Conservation (phyloP, 345 rosid species). For the Orychophragmus violaceus region DNA sequence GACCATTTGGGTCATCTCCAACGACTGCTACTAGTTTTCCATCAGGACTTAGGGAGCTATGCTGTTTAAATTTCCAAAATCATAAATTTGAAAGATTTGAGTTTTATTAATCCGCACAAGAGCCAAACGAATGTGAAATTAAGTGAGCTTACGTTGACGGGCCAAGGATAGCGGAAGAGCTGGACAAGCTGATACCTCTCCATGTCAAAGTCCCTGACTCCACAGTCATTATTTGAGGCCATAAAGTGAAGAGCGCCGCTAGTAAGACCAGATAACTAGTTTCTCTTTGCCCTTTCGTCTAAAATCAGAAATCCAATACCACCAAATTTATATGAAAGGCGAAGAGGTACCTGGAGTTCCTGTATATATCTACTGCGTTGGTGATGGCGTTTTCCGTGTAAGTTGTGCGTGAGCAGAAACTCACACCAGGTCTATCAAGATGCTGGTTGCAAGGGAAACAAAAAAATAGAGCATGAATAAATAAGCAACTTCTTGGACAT, state of each 20-base stretch:
- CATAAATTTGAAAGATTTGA: not conserved
- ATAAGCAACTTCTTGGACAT: not conserved
- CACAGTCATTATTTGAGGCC: constrained; percentile 78
- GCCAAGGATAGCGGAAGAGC: constrained; percentile 62
- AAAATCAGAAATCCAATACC: not conserved
- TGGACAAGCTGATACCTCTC: constrained; percentile 60
- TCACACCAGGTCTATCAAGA: constrained; percentile 79
- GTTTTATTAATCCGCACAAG: not conserved
- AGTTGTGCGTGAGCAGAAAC: constrained; percentile 84
- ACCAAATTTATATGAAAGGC: constrained; percentile 1
- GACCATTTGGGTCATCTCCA: constrained; percentile 68
- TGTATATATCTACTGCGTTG: constrained; percentile 86
- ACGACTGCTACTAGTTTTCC: constrained; percentile 61
- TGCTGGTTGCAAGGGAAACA: constrained; percentile 35
- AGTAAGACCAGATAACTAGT: not conserved
- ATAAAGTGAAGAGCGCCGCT: constrained; percentile 73
- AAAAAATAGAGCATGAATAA: not conserved
- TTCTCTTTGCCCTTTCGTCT: constrained; percentile 1
- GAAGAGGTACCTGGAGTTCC: constrained; percentile 43
- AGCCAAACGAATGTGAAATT: not conserved
- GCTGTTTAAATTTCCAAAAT: constrained; percentile 36
- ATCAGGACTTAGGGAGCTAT: constrained; percentile 67
- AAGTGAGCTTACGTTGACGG: constrained; percentile 57
- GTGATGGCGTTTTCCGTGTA: constrained; percentile 88
- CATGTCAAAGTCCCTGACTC: constrained; percentile 78